Conservation (phyloP, 345 rosid species). For the Hirschfeldia incana region DNA sequence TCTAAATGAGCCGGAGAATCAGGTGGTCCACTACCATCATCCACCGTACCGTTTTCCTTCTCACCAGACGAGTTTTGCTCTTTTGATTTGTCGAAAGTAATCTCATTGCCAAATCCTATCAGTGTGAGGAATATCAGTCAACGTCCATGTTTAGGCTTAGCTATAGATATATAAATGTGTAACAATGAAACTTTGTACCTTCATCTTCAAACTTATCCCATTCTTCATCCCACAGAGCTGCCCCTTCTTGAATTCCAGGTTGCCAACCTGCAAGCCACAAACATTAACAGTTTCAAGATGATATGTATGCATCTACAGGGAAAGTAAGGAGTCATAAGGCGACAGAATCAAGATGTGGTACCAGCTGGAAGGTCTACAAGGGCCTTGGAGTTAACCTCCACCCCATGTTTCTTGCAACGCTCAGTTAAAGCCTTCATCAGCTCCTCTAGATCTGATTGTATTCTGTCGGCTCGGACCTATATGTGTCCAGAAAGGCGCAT, state of each 20-base stretch:
- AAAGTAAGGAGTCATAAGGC: slow-evolving; percentile 10
- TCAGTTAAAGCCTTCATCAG: slow-evolving; percentile 73
- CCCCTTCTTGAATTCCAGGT: slow-evolving; percentile 90
- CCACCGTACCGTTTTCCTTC: slow-evolving; percentile 48
- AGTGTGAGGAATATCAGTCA: slow-evolving; percentile 25
- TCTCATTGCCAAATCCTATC: slow-evolving; percentile 85
- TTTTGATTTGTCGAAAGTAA: slow-evolving; percentile 56
- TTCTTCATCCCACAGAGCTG: slow-evolving; percentile 95
- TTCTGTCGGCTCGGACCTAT: slow-evolving; percentile 94
- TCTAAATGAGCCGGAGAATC: slow-evolving; percentile 45
- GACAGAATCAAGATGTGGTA: slow-evolving; percentile 33
- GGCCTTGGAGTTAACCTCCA: slow-evolving; percentile 71
- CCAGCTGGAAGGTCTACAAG: slow-evolving; percentile 90
- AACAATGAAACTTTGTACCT: slow-evolving; percentile 47
- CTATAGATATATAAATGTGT: slow-evolving; percentile 4
- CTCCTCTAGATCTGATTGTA: slow-evolving; percentile 94
- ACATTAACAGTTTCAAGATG: slow-evolving; percentile 25
- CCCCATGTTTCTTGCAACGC: slow-evolving; percentile 81
- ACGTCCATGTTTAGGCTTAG: slow-evolving; percentile 11
- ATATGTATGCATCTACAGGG: slow-evolving; percentile 4
- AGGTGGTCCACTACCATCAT: slow-evolving; percentile 55
- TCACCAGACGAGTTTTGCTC: slow-evolving; percentile 43
- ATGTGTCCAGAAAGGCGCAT: slow-evolving; percentile 25
- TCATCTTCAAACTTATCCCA: slow-evolving; percentile 99
- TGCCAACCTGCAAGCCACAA: slow-evolving; percentile 75